Percentiles rank a stretch among this genome's conserved stretches.
Conservation (phyloP, 2,329 filamentous ascomycete genomes). For the Bertia moriformis region DNA sequence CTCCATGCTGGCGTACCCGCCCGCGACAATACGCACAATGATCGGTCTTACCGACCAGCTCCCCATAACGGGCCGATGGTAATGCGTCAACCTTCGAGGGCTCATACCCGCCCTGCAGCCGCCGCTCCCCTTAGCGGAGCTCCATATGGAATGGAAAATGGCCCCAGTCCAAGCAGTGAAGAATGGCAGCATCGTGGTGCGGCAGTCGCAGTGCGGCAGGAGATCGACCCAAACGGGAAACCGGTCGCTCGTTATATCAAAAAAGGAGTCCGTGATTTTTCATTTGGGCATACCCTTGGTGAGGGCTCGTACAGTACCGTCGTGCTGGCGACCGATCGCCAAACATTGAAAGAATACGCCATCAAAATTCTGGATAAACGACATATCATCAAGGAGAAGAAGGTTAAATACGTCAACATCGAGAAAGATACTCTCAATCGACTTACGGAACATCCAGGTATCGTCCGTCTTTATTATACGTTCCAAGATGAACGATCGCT, state of each 20-base stretch:
- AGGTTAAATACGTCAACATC: constrained; percentile 99
- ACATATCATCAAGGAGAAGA: constrained; percentile 99
- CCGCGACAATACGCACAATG: neutral
- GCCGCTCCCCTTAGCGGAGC: constrained; percentile 9
- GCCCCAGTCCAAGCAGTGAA: constrained; percentile 50
- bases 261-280: constrained; percentile 94
- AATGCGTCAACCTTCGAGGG: constrained; percentile 12
- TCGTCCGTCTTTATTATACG: constrained; percentile 93
- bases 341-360: constrained; percentile 89
- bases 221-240: constrained; percentile 73
- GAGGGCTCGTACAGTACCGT: constrained; percentile 98
- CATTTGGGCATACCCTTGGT: constrained; percentile 76
- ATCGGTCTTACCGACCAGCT: neutral
- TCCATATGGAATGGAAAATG: constrained; percentile 20
- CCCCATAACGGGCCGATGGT: neutral
- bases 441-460: constrained; percentile 87
- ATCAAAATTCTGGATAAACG: constrained; percentile 97
- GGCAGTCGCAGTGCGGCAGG: constrained; percentile 68
- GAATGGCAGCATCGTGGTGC: constrained; percentile 94
- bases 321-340: constrained; percentile 78
- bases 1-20: neutral
- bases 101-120: constrained; percentile 26
- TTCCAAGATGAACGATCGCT: constrained; percentile 93
- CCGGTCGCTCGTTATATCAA: constrained; percentile 74
- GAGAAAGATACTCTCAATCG: constrained; percentile 96